Conservation (phyloP, 306 rosid genomes). For the Acacia melanoxylon region DNA sequence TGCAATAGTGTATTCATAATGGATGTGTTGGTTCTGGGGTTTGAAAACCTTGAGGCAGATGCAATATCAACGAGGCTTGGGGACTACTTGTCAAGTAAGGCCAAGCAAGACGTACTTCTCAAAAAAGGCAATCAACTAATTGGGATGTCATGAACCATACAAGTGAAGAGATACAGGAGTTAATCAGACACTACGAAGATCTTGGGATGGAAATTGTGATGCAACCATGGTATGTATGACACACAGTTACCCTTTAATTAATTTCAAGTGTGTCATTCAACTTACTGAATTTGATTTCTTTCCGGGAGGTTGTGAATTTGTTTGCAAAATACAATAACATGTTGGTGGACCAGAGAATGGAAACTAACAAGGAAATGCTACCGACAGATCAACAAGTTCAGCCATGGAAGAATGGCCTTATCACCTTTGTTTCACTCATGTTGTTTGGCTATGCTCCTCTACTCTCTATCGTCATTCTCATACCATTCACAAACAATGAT, state of each 20-base stretch:
- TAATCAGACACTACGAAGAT: slow-evolving; percentile 47
- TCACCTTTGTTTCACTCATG: slow-evolving; percentile 52
- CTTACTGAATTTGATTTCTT: not conserved
- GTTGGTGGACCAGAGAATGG: slow-evolving; percentile 61
- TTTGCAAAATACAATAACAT: slow-evolving; percentile 59
- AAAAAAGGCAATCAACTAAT: slow-evolving; percentile 45
- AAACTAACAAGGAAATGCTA: slow-evolving; percentile 42
- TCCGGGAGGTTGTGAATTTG: slow-evolving; percentile 59
- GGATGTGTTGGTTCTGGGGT: slow-evolving; percentile 63
- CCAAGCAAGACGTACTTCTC: slow-evolving; percentile 47
- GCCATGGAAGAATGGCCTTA: slow-evolving; percentile 65
- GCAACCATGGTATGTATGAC: slow-evolving; percentile 45
- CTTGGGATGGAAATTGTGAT: slow-evolving; percentile 59
- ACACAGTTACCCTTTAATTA: not conserved
- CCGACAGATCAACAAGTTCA: slow-evolving; percentile 48
- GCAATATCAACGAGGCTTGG: slow-evolving; percentile 83
- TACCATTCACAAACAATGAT: slow-evolving; percentile 52
- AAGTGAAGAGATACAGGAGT: slow-evolving; percentile 35
- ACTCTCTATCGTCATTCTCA: slow-evolving; percentile 60
- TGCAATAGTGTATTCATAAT: slow-evolving; percentile 15
- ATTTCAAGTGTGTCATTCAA: not conserved
- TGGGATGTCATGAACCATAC: slow-evolving; percentile 55
- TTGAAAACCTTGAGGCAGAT: slow-evolving; percentile 72
- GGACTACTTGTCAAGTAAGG: slow-evolving; percentile 51
- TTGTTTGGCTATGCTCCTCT: slow-evolving; percentile 54